Base-by-base conservation (phyloP, 2,329 filamentous ascomycete genomes). In the Shiraia bambusicola region DNA sequence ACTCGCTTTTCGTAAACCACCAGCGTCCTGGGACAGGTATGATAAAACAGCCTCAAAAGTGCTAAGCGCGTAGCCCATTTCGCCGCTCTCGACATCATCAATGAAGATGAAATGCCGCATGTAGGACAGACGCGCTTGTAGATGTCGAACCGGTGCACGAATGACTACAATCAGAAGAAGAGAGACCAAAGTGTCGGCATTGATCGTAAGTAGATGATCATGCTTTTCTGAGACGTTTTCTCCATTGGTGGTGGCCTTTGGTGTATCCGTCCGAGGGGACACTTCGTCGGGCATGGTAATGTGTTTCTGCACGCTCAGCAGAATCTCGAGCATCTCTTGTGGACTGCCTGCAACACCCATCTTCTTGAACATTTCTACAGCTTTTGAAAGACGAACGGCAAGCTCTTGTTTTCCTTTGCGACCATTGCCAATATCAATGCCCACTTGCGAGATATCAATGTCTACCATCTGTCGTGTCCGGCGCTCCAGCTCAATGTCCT, bases 61-160 rank as follows among this genome's bases (percentile, higher is more conserved):
- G 68, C 92, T 97, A 36, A 98, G 70, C 0, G 92, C 91, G 68
- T 98, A 98, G 7, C 93, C 93, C 76, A 94, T 86, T 70, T 98
- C 93, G 34, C 93, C 93, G 47, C 84, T 94, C 54, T 98, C 93
- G 7, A 98, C 90, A 69, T 98, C 93, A 57, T 97, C 93, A 36
- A 95, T 91, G 69, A 95, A 98, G 54, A 96, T 93, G 63, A 96
- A 98, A 60, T 95, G 89, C 30, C 92, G 87, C 78, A 97, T 95
- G 65, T 97, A 98, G n/a, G 87, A 77, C 33, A 98, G 73, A 14
- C 92, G 81, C 3, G 93, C 90, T 58, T 95, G 88, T 7, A 98
- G 75, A 68, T 96, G 86, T 44, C 87, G 83, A 17, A 95, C 83
- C 46, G 93, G 87, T 9, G 92, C 88, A 49, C 92, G 81, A 47